Conservation (phyloP, 257 asterid species). For the Salvia miltiorrhiza region DNA sequence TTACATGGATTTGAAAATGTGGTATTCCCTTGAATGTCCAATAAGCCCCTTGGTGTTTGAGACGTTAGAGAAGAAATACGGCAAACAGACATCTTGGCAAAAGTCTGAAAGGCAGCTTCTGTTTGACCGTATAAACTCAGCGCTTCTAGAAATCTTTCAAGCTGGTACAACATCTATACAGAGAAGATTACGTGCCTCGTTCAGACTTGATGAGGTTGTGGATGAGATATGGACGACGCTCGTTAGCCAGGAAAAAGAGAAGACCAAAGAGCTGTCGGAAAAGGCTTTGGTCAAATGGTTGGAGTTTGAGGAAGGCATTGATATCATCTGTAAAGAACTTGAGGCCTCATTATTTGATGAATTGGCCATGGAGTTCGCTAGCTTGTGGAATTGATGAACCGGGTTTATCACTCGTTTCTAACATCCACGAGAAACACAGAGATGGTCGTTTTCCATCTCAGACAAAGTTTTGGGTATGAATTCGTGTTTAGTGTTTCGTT, state of each 20-base stretch:
- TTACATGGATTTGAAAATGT: slow-evolving; percentile 31
- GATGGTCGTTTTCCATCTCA: background rate
- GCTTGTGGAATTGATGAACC: slow-evolving; percentile 24
- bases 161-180: slow-evolving; percentile 14
- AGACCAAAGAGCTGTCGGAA: slow-evolving; percentile 24
- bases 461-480: background rate
- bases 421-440: background rate
- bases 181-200: slow-evolving; percentile 18
- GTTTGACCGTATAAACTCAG: slow-evolving; percentile 61
- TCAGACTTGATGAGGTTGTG: slow-evolving; percentile 56
- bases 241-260: slow-evolving; percentile 40
- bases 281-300: slow-evolving; percentile 51
- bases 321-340: slow-evolving; percentile 53
- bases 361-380: slow-evolving; percentile 47
- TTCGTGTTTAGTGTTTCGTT: background rate
- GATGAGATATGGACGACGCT: slow-evolving; percentile 68
- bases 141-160: slow-evolving; percentile 36
- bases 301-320: slow-evolving; percentile 46
- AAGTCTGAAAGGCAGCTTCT: slow-evolving; percentile 57
- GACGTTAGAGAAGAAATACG: slow-evolving; percentile 60
- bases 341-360: slow-evolving; percentile 56
- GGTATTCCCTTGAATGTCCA: slow-evolving; percentile 50
- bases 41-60: slow-evolving; percentile 50
- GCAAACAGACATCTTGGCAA: slow-evolving; percentile 60
- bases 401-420: background rate